phyloP scores from a whole-genome alignment of 176 grass and related monocot species.

The Miscanthus lutarioriparius region DNA sequence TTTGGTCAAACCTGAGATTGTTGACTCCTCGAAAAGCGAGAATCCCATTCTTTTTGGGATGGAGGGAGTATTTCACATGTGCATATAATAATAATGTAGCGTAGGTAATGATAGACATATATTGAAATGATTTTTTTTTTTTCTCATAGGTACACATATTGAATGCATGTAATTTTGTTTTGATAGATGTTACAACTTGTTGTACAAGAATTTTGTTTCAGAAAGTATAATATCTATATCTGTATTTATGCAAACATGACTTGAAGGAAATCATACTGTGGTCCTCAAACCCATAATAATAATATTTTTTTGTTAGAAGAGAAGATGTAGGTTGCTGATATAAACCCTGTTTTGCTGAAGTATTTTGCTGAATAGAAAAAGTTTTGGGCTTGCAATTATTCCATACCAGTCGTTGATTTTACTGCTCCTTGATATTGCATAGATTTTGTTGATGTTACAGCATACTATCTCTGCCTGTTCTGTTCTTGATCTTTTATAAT shows the following conservation, averaged over 20 bases:
- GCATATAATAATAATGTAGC: not conserved
- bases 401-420: not conserved
- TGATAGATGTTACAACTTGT: not conserved
- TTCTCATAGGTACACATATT: not conserved
- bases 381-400: not conserved
- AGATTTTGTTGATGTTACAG: not conserved
- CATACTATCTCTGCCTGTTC: not conserved
- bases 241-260: not conserved
- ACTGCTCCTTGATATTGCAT: not conserved
- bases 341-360: not conserved
- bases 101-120: not conserved
- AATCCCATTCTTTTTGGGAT: no score
- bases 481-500: slow-evolving; percentile 2
- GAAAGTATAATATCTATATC: not conserved
- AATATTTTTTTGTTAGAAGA: not conserved
- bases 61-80: no score
- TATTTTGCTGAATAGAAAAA: not conserved
- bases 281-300: not conserved
- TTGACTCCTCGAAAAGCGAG: not conserved
- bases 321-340: not conserved
- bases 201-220: not conserved
- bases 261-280: not conserved
- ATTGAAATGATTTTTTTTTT: not conserved
- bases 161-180: not conserved
- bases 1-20: not conserved